Base-by-base conservation (phyloP, 129 eudicot genomes). In the Chrysanthemum seticuspe region DNA sequence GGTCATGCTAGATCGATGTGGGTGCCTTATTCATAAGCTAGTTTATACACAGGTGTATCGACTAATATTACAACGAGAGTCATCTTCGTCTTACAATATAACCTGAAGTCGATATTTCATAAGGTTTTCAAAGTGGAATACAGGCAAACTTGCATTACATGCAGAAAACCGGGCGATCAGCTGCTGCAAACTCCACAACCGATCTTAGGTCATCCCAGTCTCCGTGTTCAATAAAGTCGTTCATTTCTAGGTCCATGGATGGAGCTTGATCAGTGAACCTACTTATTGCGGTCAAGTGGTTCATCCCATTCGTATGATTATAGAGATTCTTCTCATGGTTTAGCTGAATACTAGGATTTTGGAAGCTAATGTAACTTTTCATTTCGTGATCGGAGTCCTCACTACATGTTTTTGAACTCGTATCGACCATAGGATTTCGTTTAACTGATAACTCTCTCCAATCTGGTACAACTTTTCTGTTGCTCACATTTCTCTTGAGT, bases 181-280 rank as follows among this genome's bases (percentile, higher is more conserved):
- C 31, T 62, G 23, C 76, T 16, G 83, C 80, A 72, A 78, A 79
- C 75, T 88, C 96, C 31, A 85, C 89, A 13, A 81, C 73, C 3
- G 90, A 81, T 66, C 82, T 69, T 2, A 91, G 79, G 18, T 91
- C 97, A 57, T 83, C 93, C 93, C 97, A 86, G 51, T 86, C 85
- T 50, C 81, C 85, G 18, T 84, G 78, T 81, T 76, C 75, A n/a
- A 76, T 58, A 56, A 83, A 67, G 78, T 86, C 86, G 6, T 79
- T 77, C 53, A 85, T 57, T 40, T 75, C 88, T 14, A 81, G 49
- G 36, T 76, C 10, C 7, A 60, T 51, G 10, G 81, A 58, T 21
- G 83, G 79, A 2, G 78, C 65, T 62, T 31, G 49, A 62, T 80
- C 77, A 6, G 48, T 62, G 7, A 31, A 29, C 11, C 49, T 9